Conservation (phyloP, 169 alveolate genomes). For the Perkinsus marinus region DNA sequence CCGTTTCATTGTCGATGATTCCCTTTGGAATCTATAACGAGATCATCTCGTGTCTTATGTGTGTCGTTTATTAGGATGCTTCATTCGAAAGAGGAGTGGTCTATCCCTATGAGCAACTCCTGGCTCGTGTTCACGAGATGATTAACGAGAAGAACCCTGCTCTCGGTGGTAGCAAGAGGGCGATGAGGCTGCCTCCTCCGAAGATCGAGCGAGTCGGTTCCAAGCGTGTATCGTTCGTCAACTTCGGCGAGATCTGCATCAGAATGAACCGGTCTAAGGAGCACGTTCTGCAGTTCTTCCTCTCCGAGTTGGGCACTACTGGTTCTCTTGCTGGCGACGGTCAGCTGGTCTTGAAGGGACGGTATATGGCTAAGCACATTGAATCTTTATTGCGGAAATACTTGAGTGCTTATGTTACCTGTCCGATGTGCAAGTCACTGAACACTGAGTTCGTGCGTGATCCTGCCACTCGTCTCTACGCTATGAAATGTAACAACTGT, state of each 20-base stretch:
- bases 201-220: slow-evolving; percentile 87
- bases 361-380: slow-evolving; percentile 78
- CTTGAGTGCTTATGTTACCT: slow-evolving; percentile 77
- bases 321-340: slow-evolving; percentile 65
- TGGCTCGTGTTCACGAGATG: slow-evolving; percentile 61
- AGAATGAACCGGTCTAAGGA: slow-evolving; percentile 79
- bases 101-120: slow-evolving; percentile 64
- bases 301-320: slow-evolving; percentile 79
- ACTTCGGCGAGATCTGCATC: slow-evolving; percentile 75
- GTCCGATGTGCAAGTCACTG: slow-evolving; percentile 81
- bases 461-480: slow-evolving; percentile 69
- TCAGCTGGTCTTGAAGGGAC: slow-evolving; percentile 79
- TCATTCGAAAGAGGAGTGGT: slow-evolving; percentile 56
- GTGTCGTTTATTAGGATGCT: slow-evolving; percentile 3
- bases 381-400: slow-evolving; percentile 75
- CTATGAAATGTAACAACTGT: slow-evolving; percentile 77
- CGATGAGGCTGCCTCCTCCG: slow-evolving; percentile 70
- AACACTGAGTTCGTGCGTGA: slow-evolving; percentile 76
- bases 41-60: neutral
- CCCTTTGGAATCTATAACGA: slow-evolving; percentile 52
- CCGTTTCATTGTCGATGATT: slow-evolving; percentile 18
- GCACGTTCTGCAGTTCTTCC: slow-evolving; percentile 79
- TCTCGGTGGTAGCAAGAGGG: slow-evolving; percentile 63
- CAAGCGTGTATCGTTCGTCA: slow-evolving; percentile 81
- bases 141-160: slow-evolving; percentile 73